Evolutionary conservation across 2,329 filamentous ascomycete genomes (phyloP).

Genomic region (Colletotrichum cereale): DNA sequence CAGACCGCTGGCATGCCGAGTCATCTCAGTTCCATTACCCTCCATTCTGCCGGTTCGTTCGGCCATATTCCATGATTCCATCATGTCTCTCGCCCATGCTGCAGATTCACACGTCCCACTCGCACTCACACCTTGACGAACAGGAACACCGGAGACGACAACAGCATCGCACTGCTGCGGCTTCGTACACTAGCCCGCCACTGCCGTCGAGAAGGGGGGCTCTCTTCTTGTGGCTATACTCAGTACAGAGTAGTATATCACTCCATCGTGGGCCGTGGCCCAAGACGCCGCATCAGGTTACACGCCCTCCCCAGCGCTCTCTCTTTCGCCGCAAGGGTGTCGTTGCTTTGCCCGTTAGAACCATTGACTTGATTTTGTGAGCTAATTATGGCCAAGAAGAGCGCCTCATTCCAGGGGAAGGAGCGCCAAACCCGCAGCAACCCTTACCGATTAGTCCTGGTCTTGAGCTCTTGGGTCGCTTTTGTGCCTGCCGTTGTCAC

Average conservation of each 20-base stretch:
- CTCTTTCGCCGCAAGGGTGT: conserved; percentile 8
- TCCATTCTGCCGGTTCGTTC: conserved; percentile 33
- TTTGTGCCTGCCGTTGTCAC: conserved; percentile 3
- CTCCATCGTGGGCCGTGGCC: background rate
- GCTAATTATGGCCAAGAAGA: background rate
- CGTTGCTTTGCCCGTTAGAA: conserved; percentile 21
- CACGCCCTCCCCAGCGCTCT: conserved; percentile 6
- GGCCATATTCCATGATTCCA: conserved; percentile 2
- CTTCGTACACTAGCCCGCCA: background rate
- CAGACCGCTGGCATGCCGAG: conserved; percentile 30
- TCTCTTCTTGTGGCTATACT: background rate
- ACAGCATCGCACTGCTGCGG: conserved; percentile 18
- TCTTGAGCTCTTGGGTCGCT: conserved; percentile 8
- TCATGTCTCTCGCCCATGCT: background rate
- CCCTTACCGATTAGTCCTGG: conserved; percentile 16
- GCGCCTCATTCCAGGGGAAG: background rate
- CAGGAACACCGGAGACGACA: background rate
- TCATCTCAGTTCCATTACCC: conserved; percentile 35
- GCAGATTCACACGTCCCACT: conserved; percentile 16
- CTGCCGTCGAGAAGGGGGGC: conserved; percentile 1
- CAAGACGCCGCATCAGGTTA: conserved; percentile 26
- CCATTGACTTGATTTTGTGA: conserved; percentile 23
- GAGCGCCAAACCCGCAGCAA: conserved; percentile 29
- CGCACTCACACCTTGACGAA: background rate
- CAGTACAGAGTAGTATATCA: background rate